Evolutionary conservation across 768 basidiomycete species (phyloP).

Genomic region (Psilocybe subaeruginosa): DNA sequence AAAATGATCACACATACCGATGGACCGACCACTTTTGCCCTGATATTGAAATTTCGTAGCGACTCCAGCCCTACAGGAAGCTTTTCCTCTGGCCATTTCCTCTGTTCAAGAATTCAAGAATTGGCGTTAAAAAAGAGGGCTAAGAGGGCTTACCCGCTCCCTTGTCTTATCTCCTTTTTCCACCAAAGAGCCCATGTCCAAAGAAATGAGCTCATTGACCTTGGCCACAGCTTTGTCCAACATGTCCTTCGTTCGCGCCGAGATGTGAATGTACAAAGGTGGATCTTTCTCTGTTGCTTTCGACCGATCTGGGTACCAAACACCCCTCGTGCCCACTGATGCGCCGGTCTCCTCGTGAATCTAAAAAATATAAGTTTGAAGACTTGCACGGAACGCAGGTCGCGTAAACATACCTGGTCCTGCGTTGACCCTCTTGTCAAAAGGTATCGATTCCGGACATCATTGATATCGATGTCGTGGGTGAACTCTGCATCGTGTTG

Average conservation of each 20-base stretch:
- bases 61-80: conserved; percentile 86
- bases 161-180: conserved; percentile 71
- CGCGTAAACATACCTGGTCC: conserved; percentile 63
- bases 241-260: conserved; percentile 69
- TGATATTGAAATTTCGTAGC: conserved; percentile 95
- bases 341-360: conserved; percentile 93
- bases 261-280: conserved; percentile 91
- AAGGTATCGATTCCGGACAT: conserved; percentile 92
- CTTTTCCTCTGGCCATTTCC: conserved; percentile 99
- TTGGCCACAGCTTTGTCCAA: conserved; percentile 71
- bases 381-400: background rate
- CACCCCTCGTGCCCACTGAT: conserved; percentile 89
- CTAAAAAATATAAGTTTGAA: conserved; percentile 41
- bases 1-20: conserved; percentile 52
- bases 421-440: conserved; percentile 94
- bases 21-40: conserved; percentile 97
- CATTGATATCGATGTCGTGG: conserved; percentile 96
- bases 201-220: conserved; percentile 70
- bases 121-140: background rate
- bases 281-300: conserved; percentile 94
- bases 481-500: conserved; percentile 80
- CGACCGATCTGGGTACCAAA: conserved; percentile 93
- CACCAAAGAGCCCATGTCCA: conserved; percentile 82
- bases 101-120: conserved; percentile 39
- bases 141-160: conserved; percentile 54